These are phyloP conservation scores for Phlebiopsis flavidoalba DNA, from an alignment of 768 basidiomycete species.

Conservation along the genomic window DNA sequence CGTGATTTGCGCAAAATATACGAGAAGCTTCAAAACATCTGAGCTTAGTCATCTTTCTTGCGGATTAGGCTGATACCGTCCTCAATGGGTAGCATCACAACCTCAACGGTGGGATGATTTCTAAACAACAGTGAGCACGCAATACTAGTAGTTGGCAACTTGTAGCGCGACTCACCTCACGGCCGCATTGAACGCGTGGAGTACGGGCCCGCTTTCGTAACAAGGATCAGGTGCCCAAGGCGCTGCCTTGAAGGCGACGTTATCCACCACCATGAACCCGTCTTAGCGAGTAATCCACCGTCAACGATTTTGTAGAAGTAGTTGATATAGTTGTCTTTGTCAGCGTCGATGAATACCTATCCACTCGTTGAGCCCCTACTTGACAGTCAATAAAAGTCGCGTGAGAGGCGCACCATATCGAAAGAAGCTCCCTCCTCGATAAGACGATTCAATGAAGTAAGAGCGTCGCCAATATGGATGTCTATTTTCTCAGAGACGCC, in stretches of 20 bases:
- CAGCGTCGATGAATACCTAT: conserved; percentile 14
- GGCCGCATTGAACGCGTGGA: background rate
- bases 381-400: background rate
- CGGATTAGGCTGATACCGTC: conserved; percentile 13
- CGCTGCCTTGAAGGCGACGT: conserved; percentile 9
- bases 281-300: conserved; percentile 1
- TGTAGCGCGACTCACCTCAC: background rate
- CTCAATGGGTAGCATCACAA: conserved; percentile 11
- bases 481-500: conserved; percentile 14
- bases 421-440: conserved; percentile 4
- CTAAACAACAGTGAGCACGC: background rate
- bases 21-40: background rate
- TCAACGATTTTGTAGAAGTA: conserved; percentile 8
- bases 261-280: conserved; percentile 11
- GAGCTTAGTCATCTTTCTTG: background rate
- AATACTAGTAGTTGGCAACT: too few species aligned
- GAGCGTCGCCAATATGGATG: conserved; percentile 11
- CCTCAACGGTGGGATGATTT: conserved; percentile 7
- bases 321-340: conserved; percentile 8
- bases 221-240: conserved; percentile 10
- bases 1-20: background rate
- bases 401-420: conserved; percentile 2
- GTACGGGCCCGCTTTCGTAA: background rate
- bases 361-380: background rate
- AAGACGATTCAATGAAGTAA: conserved; percentile 7